Evolutionary conservation across 2,329 filamentous ascomycete species (phyloP), one percentile per base, ranked within the genome.

Genomic region (Pestalotiopsis sp.): DNA sequence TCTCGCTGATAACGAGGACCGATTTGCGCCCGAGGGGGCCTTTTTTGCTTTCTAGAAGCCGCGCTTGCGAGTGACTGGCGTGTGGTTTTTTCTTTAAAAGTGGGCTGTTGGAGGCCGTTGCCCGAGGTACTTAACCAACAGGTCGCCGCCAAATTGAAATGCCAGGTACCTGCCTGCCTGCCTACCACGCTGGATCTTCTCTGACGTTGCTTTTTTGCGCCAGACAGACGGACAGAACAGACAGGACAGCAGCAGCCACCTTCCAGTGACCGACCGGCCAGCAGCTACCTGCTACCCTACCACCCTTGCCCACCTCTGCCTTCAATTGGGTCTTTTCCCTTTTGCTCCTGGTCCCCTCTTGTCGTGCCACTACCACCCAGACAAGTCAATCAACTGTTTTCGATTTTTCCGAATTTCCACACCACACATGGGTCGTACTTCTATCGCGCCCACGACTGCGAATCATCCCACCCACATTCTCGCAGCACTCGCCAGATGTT

Each of bases 401-500:
- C 38, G 38, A 52, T 60, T 60, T 49, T 41, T 66, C 64, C 64
- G 52, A 52, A 66, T 60, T 38, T 36, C 64, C 36, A 66, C 64
- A 38, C 41, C 45, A 27, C 62, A 64, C 64, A 66, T 66, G 64
- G 64, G 64, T 66, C 39, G 27, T 59, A 36, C 31, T 25, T 59
- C 36, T 60, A 25, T 25, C 49, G 20, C 64, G 36, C 31, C 56
- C 56, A 59, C 65, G 65, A 41, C 63, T 56, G 66, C 73, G 71
- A 73, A 76, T 73, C 74, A 74, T 73, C 70, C 68, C 73, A 73
- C 73, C 72, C 74, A 75, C 74, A 73, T 70, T 70, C 66, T 67
- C 68, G 66, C 72, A 73, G 73, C 69, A 70, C 70, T 73, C 79
- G 82, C 83, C 84, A 83, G 80, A 88, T 88, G 86, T 85, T 81